phyloP scores from a whole-genome alignment of 768 basidiomycete species.

The Porpolomopsis calyptriformis region DNA sequence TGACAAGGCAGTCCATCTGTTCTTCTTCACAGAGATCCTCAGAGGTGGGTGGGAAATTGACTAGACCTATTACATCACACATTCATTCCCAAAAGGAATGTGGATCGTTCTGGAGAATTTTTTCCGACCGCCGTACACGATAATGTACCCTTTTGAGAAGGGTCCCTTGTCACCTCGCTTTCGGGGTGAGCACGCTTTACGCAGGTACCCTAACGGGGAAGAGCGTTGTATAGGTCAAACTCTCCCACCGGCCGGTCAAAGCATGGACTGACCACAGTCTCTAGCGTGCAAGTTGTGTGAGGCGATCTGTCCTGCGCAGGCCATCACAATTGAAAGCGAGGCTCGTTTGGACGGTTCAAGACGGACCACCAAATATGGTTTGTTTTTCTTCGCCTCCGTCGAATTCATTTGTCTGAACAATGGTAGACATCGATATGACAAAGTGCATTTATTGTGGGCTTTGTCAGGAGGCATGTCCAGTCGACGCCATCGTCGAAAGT shows the following conservation, averaged over 20 bases:
- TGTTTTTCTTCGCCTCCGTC: constrained; percentile 15
- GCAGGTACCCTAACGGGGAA: constrained; percentile 94
- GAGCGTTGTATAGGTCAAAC: constrained; percentile 88
- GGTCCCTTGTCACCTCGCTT: constrained; percentile 96
- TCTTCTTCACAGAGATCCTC: constrained; percentile 98
- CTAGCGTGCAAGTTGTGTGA: constrained; percentile 97
- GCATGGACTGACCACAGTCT: constrained; percentile 3
- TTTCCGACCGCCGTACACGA: constrained; percentile 94
- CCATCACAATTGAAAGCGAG: constrained; percentile 98
- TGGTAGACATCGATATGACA: constrained; percentile 95
- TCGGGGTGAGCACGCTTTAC: constrained; percentile 94
- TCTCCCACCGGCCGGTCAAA: background rate
- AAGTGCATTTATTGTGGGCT: constrained; percentile 99
- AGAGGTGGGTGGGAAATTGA: constrained; percentile 45
- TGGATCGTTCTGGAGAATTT: constrained; percentile 92
- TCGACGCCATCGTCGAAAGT: constrained; percentile 99
- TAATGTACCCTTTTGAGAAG: constrained; percentile 98
- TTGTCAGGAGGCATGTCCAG: constrained; percentile 99
- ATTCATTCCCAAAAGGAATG: constrained; percentile 56
- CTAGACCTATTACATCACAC: background rate
- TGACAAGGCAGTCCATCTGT: constrained; percentile 91
- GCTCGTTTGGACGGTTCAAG: constrained; percentile 90
- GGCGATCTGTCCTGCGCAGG: constrained; percentile 98
- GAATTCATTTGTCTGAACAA: constrained; percentile 6
- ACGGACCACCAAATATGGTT: constrained; percentile 95